These are phyloP conservation scores for Oxyria digyna DNA, from an alignment of 148 eudicot species.

Conservation along the genomic window DNA sequence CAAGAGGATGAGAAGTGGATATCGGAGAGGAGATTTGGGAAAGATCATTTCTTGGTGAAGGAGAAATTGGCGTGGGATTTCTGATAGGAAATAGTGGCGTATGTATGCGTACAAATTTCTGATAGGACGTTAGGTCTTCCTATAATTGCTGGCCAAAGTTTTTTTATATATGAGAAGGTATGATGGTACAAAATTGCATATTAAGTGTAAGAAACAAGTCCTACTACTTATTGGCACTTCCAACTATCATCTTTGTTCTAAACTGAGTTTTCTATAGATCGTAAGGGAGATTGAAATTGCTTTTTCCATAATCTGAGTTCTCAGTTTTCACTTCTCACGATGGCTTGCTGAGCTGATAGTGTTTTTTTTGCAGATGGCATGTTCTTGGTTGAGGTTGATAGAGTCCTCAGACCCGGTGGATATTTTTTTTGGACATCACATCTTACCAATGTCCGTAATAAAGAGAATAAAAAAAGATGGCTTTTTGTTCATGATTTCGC, in stretches of 20 bases:
- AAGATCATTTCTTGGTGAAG: no score
- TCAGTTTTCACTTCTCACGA: constrained; percentile 5
- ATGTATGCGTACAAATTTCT: no score
- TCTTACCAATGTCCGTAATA: constrained; percentile 67
- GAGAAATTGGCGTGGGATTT: no score
- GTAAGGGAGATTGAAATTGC: neutral
- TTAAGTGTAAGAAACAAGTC: neutral
- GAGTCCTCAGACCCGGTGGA: constrained; percentile 91
- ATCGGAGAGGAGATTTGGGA: no score
- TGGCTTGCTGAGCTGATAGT: constrained; percentile 1
- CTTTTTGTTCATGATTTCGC: constrained; percentile 45
- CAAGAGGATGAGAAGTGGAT: no score
- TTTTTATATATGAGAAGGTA: neutral
- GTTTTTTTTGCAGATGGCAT: constrained; percentile 66
- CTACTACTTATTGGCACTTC: neutral
- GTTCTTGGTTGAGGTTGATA: constrained; percentile 77
- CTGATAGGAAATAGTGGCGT: no score
- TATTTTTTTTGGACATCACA: constrained; percentile 99
- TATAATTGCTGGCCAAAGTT: neutral
- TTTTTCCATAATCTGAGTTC: neutral
- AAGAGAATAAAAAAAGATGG: constrained; percentile 78
- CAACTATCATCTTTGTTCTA: neutral
- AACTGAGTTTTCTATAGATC: neutral
- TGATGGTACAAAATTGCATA: no score
- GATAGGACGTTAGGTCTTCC: neutral